Conservation (phyloP, 768 basidiomycete genomes). For the Punctularia strigosozonata region DNA sequence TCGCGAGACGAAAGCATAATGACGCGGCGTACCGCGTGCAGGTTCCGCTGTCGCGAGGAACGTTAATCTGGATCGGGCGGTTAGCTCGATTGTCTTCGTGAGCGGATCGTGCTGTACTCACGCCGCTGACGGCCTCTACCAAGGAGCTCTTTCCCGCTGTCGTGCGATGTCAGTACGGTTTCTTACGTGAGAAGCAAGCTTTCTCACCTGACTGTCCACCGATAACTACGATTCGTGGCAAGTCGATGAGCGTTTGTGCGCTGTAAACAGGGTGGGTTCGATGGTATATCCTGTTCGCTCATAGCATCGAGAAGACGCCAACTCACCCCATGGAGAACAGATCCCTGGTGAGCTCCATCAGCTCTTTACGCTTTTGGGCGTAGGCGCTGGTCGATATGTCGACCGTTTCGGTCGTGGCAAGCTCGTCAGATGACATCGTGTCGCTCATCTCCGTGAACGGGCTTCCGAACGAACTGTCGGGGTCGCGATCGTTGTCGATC, state of each 20-base stretch:
- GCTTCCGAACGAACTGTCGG: too few relatives aligned
- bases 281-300: too few relatives aligned
- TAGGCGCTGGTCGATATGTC: constrained; percentile 18
- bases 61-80: constrained; percentile 31
- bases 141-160: constrained; percentile 50
- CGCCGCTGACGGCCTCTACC: constrained; percentile 45
- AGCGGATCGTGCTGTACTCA: constrained; percentile 15
- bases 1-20: neutral
- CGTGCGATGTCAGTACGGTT: too few relatives aligned
- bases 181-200: too few relatives aligned
- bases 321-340: constrained; percentile 30
- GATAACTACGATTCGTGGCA: constrained; percentile 43
- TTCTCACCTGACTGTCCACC: constrained; percentile 45
- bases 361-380: constrained; percentile 24
- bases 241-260: constrained; percentile 24
- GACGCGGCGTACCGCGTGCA: constrained; percentile 33
- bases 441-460: too few relatives aligned
- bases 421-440: too few relatives aligned
- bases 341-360: constrained; percentile 26
- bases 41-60: constrained; percentile 50
- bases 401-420: too few relatives aligned
- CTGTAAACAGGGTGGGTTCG: too few relatives aligned
- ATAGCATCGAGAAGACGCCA: too few relatives aligned
- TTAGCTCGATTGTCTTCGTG: too few relatives aligned
- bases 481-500: too few relatives aligned